Base-by-base conservation (phyloP, 805 yeast species). In the Limtongia smithiae region DNA sequence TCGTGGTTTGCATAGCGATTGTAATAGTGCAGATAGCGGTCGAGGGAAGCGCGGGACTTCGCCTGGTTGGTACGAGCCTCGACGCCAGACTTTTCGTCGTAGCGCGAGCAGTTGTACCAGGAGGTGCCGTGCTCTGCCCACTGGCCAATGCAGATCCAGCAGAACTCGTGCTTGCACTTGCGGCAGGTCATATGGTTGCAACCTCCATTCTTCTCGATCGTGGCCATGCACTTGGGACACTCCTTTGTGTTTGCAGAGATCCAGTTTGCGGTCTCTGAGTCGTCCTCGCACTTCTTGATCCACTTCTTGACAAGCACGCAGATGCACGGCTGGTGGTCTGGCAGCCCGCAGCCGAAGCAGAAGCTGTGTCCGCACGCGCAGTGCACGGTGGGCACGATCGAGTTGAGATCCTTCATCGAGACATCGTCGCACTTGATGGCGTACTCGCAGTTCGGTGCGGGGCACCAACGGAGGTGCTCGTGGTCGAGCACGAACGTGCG, bases 161-260 rank as follows among this genome's bases (percentile, higher is more conserved):
- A 93, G 63, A 89, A 93, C 64, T 90, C 86, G 64, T 78, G 68
- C 11, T 65, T 63, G 66, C 98, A 93, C 50, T 80, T 82, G 3
- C 78, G 72, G 66, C 98, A 93, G 1, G 81, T 76, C 96, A 93
- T 91, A 68, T 93, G 98, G 67, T 91, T 91, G 69, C 98, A 93
- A 0, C 98, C 98, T 20, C 97, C 97, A 63, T 85, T 85, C 61
- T 91, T 89, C 64, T 93, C 97, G 55, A 91, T 93, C 25, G 80
- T 71, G 1, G 88, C 71, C 8, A 71, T 70, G 70, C 98, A 93
- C 61, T 79, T 78, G 0, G 96, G 95, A 66, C 98, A 93, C 38
- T 78, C 77, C 59, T 87, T 83, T 1, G 98, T 88, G 65, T 91
- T 82, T 3, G 84, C 80, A 3, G 80, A 74, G 21, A 93, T 81